These are phyloP conservation scores for Neofusicoccum umdonicola DNA, from an alignment of 2,329 filamentous ascomycete species.

Conservation along the genomic window DNA sequence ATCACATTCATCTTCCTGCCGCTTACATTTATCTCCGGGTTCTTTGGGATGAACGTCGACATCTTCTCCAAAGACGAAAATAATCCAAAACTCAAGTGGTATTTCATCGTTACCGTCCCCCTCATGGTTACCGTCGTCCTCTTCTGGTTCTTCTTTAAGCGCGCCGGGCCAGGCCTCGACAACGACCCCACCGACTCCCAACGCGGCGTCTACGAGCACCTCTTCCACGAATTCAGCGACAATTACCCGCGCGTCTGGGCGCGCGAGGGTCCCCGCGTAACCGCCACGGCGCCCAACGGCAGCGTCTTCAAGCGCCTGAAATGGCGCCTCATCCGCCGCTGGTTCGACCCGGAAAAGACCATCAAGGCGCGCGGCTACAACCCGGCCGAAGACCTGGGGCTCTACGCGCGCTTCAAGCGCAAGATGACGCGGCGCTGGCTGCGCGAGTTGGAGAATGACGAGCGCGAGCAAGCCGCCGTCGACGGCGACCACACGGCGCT, in stretches of 20 bases:
- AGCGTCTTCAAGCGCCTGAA: conserved; percentile 42
- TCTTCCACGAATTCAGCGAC: conserved; percentile 49
- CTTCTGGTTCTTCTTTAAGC: conserved; percentile 50
- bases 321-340: conserved; percentile 48
- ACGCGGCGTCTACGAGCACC: conserved; percentile 51
- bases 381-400: conserved; percentile 39
- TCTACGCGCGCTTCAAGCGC: conserved; percentile 39
- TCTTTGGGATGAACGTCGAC: conserved; percentile 55
- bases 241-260: conserved; percentile 50
- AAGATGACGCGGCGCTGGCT: conserved; percentile 44
- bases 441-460: conserved; percentile 9
- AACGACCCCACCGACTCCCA: conserved; percentile 43
- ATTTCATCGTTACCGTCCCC: conserved; percentile 47
- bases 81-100: conserved; percentile 49
- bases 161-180: conserved; percentile 23
- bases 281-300: conserved; percentile 39
- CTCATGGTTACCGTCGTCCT: conserved; percentile 47
- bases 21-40: conserved; percentile 49
- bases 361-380: conserved; percentile 34
- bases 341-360: conserved; percentile 46
- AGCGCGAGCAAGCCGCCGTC: neutral
- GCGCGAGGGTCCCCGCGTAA: conserved; percentile 41
- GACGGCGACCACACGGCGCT: neutral
- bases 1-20: conserved; percentile 75
- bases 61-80: conserved; percentile 34